A percentile compares a stretch with the other conserved stretches of the same genome.
Conservation (phyloP, 768 basidiomycete species). For the Leccinellum rugosiceps region DNA sequence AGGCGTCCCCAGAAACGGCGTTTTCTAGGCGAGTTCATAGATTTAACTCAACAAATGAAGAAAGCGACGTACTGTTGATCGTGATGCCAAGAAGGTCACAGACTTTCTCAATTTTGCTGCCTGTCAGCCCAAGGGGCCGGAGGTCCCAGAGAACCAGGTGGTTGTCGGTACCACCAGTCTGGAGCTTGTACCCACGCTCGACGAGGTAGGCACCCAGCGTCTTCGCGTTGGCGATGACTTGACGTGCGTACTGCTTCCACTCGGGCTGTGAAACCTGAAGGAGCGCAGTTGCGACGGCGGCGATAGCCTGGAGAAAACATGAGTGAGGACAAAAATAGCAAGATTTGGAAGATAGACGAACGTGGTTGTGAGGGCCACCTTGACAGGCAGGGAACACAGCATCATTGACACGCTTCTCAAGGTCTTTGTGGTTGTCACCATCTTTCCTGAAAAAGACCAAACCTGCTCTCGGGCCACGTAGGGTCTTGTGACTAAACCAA, state of each 20-base stretch:
- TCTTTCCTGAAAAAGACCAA: conserved; percentile 98
- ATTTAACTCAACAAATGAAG: not conserved
- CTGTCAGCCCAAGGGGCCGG: conserved; percentile 92
- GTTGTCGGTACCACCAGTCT: conserved; percentile 96
- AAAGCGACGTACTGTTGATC: conserved; percentile 72
- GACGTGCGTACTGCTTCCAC: conserved; percentile 90
- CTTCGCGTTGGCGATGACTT: conserved; percentile 87
- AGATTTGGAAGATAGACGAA: conserved; percentile 32
- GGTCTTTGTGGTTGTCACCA: conserved; percentile 71
- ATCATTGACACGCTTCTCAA: conserved; percentile 96
- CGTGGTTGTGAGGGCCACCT: conserved; percentile 99
- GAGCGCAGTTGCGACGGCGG: conserved; percentile 89
- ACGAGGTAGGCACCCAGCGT: conserved; percentile 72
- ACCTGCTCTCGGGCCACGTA: conserved; percentile 96
- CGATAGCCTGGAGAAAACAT: conserved; percentile 67
- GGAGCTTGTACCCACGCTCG: conserved; percentile 88
- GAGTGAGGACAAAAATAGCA: not conserved
- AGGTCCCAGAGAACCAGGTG: conserved; percentile 98
- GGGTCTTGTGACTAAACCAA: conserved; percentile 82
- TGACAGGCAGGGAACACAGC: conserved; percentile 99
- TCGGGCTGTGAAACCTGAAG: conserved; percentile 87
- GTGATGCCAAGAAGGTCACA: conserved; percentile 97
- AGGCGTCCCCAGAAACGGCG: conserved; percentile 94
- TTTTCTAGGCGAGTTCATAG: conserved; percentile 58
- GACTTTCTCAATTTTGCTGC: conserved; percentile 97